These are phyloP conservation scores for Cicer yamashitae DNA, from an alignment of 306 rosid genomes.

Conservation along the genomic window DNA sequence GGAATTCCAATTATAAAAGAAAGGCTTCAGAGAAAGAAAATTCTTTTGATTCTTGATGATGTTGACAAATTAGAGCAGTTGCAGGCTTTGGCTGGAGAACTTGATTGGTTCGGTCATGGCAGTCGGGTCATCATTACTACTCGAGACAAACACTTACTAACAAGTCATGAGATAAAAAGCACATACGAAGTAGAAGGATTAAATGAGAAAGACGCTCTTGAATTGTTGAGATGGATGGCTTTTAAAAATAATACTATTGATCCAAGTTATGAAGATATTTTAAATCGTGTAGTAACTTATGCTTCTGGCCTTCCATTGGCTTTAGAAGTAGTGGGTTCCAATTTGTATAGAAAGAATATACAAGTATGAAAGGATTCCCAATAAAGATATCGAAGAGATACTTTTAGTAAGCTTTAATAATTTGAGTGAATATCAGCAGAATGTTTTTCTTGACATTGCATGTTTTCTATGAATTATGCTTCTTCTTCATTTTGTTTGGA, in stretches of 20 bases:
- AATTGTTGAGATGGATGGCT: background rate
- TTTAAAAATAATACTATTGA: background rate
- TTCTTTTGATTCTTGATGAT: background rate
- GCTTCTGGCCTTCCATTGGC: constrained; percentile 15
- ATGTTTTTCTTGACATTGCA: too few relatives aligned
- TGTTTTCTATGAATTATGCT: background rate
- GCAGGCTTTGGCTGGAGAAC: background rate
- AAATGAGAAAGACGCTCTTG: background rate
- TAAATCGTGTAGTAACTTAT: background rate
- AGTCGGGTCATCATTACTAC: background rate
- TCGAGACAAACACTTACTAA: background rate
- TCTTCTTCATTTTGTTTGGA: background rate
- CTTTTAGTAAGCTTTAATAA: background rate
- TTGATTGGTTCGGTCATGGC: background rate
- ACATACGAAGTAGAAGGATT: background rate
- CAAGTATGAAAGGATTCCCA: background rate
- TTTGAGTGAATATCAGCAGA: too few relatives aligned
- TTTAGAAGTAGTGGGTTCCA: background rate
- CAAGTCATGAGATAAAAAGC: background rate
- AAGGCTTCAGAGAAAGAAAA: background rate
- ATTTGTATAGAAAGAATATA: background rate
- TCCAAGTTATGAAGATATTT: too few relatives aligned
- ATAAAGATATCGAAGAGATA: background rate
- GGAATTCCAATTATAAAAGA: constrained; percentile 11
- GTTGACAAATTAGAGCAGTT: background rate